Percentiles rank a stretch among this genome's conserved stretches.
phyloP scores from a whole-genome alignment of 805 yeast species.

The Monosporozyma solicola region DNA sequence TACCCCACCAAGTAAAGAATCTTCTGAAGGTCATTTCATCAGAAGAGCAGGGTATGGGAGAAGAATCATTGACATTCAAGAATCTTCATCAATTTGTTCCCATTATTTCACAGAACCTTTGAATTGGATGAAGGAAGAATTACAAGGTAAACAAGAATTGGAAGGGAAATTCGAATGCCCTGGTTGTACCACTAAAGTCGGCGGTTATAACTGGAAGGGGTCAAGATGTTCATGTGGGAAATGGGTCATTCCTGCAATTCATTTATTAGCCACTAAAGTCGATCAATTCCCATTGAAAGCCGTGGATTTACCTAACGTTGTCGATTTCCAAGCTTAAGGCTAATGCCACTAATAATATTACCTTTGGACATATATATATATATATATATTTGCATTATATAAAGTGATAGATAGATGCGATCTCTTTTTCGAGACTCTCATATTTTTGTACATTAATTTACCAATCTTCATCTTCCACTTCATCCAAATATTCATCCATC shows the following conservation, averaged over 20 bases:
- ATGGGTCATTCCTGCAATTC: slow-evolving; percentile 92
- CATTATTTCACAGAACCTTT: slow-evolving; percentile 86
- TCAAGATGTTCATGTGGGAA: slow-evolving; percentile 88
- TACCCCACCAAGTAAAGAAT: slow-evolving; percentile 53
- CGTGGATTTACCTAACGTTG: slow-evolving; percentile 18
- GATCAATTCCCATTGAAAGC: slow-evolving; percentile 42
- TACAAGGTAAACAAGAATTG: slow-evolving; percentile 54
- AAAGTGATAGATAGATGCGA: background rate
- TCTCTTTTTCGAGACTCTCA: background rate
- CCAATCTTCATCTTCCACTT: slow-evolving; percentile 2
- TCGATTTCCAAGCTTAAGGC: slow-evolving; percentile 9
- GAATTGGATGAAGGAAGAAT: slow-evolving; percentile 81
- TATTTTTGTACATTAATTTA: background rate
- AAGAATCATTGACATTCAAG: slow-evolving; percentile 48
- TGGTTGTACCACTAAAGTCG: slow-evolving; percentile 75
- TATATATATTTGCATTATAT: background rate
- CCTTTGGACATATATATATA: background rate
- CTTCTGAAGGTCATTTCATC: slow-evolving; percentile 57
- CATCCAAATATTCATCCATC: background rate
- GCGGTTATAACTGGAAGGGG: slow-evolving; percentile 93
- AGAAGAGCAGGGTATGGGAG: slow-evolving; percentile 54
- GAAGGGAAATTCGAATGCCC: slow-evolving; percentile 88
- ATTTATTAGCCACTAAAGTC: slow-evolving; percentile 69
- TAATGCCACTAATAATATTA: background rate
- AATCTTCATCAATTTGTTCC: slow-evolving; percentile 58